phyloP scores from a whole-genome alignment of 2,329 filamentous ascomycete species.

The Thielaviopsis populi region DNA sequence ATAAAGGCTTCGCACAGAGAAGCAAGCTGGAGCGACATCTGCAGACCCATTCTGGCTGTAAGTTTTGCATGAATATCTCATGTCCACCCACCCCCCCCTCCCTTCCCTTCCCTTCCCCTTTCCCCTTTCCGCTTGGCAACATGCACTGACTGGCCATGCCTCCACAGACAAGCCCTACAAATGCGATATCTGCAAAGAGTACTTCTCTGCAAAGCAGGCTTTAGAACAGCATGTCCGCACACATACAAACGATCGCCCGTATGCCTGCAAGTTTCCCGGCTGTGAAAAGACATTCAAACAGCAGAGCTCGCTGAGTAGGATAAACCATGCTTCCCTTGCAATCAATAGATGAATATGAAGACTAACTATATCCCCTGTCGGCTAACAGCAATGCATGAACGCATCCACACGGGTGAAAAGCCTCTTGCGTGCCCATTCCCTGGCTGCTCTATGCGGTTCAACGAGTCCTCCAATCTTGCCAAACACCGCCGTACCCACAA shows the following conservation, averaged over 20 bases:
- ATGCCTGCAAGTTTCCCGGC: conserved; percentile 35
- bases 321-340: too few species aligned
- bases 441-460: conserved; percentile 41
- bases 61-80: conserved; percentile 21
- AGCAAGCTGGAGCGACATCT: conserved; percentile 51
- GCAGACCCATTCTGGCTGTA: conserved; percentile 50
- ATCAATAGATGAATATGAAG: not conserved
- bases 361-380: conserved; percentile 9
- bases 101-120: too few species aligned
- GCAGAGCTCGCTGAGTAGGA: conserved; percentile 50
- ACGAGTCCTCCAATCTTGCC: conserved; percentile 50
- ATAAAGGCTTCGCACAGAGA: conserved; percentile 40
- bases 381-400: conserved; percentile 46
- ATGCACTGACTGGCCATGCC: conserved; percentile 18
- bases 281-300: conserved; percentile 49
- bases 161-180: conserved; percentile 41
- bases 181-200: conserved; percentile 39
- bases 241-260: conserved; percentile 51
- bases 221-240: conserved; percentile 52
- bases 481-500: conserved; percentile 51
- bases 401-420: conserved; percentile 51
- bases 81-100: too few species aligned
- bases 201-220: conserved; percentile 52
- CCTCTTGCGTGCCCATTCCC: conserved; percentile 40
- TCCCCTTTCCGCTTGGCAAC: conserved; percentile 10